Evolutionary conservation across 2,329 filamentous ascomycete genomes (phyloP).

Genomic region (Penicillium sp.): DNA sequence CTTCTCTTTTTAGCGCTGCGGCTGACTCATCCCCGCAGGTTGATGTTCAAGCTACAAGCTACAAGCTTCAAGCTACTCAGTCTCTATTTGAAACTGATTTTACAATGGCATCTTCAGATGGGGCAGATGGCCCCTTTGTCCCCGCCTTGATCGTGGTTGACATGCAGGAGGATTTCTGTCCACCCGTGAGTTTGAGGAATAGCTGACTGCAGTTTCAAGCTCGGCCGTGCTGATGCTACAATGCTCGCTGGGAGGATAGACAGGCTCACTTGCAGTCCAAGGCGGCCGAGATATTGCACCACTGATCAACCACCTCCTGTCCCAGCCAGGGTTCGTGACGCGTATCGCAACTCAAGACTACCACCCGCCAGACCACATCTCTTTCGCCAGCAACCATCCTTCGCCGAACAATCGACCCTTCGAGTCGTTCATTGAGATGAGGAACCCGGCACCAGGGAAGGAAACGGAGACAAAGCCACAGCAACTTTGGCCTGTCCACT

Average conservation of each 20-base stretch:
- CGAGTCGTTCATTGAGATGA: slow-evolving; percentile 58
- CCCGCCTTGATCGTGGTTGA: slow-evolving; percentile 73
- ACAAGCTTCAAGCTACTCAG: neutral
- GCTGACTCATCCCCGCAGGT: slow-evolving; percentile 14
- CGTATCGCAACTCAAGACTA: slow-evolving; percentile 89
- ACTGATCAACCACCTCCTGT: slow-evolving; percentile 69
- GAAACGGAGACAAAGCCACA: slow-evolving; percentile 59
- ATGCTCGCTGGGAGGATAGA: slow-evolving; percentile 45
- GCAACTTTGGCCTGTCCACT: slow-evolving; percentile 85
- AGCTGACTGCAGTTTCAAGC: slow-evolving; percentile 2
- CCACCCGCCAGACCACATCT: slow-evolving; percentile 78
- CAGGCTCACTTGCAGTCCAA: slow-evolving; percentile 78
- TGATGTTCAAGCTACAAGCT: neutral
- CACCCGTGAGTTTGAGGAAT: slow-evolving; percentile 59
- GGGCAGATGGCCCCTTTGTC: slow-evolving; percentile 10
- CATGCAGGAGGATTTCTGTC: slow-evolving; percentile 92
- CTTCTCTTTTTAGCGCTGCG: slow-evolving; percentile 14
- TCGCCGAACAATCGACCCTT: slow-evolving; percentile 63
- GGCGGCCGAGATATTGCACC: slow-evolving; percentile 66
- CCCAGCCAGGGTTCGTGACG: slow-evolving; percentile 60
- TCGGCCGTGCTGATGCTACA: slow-evolving; percentile 7
- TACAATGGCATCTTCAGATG: slow-evolving; percentile 1
- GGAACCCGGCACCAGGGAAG: slow-evolving; percentile 47
- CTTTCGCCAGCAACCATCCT: slow-evolving; percentile 77
- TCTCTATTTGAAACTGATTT: neutral